phyloP scores from a whole-genome alignment of 2,329 filamentous ascomycete species.

The Fusarium hainanense region DNA sequence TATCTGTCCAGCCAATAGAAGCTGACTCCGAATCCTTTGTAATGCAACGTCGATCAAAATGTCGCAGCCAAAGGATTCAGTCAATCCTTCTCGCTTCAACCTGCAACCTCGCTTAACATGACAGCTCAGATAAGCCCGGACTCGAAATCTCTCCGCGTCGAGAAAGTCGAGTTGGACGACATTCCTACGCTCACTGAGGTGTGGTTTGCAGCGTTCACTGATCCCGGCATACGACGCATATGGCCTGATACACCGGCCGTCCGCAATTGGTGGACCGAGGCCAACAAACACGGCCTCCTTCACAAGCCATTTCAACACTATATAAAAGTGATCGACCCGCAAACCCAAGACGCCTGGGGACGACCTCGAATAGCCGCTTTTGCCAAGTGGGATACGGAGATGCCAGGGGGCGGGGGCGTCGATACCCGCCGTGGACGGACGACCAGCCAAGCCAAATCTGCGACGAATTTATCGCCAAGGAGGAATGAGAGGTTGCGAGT shows the following conservation, averaged over 20 bases:
- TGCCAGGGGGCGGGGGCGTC: constrained; percentile 24
- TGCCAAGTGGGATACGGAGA: constrained; percentile 35
- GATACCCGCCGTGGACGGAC: constrained; percentile 32
- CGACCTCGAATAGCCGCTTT: constrained; percentile 28
- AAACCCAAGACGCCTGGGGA: constrained; percentile 11
- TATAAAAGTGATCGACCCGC: constrained; percentile 31
- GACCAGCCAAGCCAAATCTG: constrained; percentile 30
- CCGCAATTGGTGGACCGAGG: constrained; percentile 35
- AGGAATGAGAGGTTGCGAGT: constrained; percentile 27
- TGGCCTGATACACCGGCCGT: constrained; percentile 37
- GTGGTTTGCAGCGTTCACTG: constrained; percentile 35
- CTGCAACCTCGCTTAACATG: not conserved
- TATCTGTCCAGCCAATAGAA: not conserved
- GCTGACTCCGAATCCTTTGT: not conserved
- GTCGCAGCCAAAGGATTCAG: not conserved
- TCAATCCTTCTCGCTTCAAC: not conserved
- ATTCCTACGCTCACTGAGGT: constrained; percentile 21
- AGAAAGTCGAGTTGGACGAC: constrained; percentile 18
- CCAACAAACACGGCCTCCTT: constrained; percentile 23
- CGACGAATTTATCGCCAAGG: constrained; percentile 26
- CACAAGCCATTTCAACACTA: constrained; percentile 36
- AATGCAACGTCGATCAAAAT: not conserved
- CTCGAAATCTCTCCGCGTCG: not conserved
- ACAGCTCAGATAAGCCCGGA: not conserved
- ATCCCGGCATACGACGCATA: constrained; percentile 16